Percentiles rank a stretch among this genome's conserved stretches.
Conservation (phyloP, 768 basidiomycete species). For the Agrocybe chaxingu region DNA sequence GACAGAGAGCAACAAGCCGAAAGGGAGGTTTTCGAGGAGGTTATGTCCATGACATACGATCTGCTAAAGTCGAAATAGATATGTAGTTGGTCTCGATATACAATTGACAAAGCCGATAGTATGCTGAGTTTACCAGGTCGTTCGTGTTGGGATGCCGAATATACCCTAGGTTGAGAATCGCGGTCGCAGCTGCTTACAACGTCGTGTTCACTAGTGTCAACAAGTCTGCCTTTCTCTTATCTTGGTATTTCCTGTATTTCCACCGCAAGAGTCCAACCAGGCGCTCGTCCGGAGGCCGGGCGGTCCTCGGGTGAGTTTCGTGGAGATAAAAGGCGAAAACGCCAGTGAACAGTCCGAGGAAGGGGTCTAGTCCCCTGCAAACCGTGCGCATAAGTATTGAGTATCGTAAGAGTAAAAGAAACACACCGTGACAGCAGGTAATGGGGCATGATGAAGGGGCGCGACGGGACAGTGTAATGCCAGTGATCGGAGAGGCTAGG, state of each 20-base stretch:
- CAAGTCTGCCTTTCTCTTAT: conserved; percentile 22
- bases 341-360: conserved; percentile 78
- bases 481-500: conserved; percentile 10
- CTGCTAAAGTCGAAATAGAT: conserved; percentile 23
- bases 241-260: conserved; percentile 58
- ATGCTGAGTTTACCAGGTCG: background rate
- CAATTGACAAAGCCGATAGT: background rate
- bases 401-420: conserved; percentile 1
- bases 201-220: conserved; percentile 44
- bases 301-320: conserved; percentile 77
- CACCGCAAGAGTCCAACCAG: conserved; percentile 55
- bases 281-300: conserved; percentile 51
- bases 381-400: conserved; percentile 6
- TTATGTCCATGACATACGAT: conserved; percentile 46
- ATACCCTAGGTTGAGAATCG: too few relatives aligned
- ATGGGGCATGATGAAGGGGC: conserved; percentile 5
- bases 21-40: conserved; percentile 40
- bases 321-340: conserved; percentile 75
- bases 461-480: background rate
- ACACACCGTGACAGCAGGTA: conserved; percentile 53
- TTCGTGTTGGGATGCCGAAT: too few relatives aligned
- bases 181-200: too few relatives aligned
- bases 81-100: background rate
- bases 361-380: conserved; percentile 61
- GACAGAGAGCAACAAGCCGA: conserved; percentile 29